Percentiles rank a stretch among this genome's conserved stretches.
Evolutionary conservation across 1,139 yeast species (phyloP).

Genomic region (Pichia sp.): DNA sequence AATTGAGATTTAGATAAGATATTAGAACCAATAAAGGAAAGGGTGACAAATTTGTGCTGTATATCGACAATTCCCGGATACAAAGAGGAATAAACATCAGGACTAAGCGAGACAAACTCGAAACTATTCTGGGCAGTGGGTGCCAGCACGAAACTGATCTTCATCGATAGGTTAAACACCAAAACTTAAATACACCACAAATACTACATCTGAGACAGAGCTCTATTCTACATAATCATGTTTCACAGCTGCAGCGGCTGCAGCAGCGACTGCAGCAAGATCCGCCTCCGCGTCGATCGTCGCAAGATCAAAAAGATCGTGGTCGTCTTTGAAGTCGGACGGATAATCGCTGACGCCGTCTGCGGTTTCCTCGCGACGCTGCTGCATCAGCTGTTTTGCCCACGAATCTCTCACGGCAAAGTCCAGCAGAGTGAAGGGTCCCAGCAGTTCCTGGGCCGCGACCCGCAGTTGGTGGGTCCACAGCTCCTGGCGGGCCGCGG

Average conservation of each 20-base stretch:
- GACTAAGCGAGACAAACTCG: constrained; percentile 19
- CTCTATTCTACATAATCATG: not conserved
- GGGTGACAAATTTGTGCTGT: constrained; percentile 12
- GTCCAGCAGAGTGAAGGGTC: constrained; percentile 35
- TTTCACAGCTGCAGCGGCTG: constrained; percentile 24
- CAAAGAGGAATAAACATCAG: constrained; percentile 5
- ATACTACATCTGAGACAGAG: not conserved
- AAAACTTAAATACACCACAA: not conserved
- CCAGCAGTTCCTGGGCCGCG: constrained; percentile 40
- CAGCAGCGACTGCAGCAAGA: constrained; percentile 28
- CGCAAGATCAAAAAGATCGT: not conserved
- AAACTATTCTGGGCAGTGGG: constrained; percentile 13
- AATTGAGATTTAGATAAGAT: constrained; percentile 34
- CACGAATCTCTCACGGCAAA: constrained; percentile 37
- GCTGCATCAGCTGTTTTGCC: constrained; percentile 29
- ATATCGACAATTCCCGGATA: constrained; percentile 20
- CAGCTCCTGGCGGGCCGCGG: constrained; percentile 30
- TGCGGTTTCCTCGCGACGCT: constrained; percentile 16
- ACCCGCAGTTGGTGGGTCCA: constrained; percentile 40
- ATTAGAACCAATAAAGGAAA: constrained; percentile 40
- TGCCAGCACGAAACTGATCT: constrained; percentile 16
- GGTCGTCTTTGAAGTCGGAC: not conserved
- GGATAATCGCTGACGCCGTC: not conserved
- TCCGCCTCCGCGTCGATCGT: constrained; percentile 18
- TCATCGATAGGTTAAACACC: not conserved